Evolutionary conservation across 768 basidiomycete species (phyloP).

Genomic region (Xerocomus brunneocitrinus): DNA sequence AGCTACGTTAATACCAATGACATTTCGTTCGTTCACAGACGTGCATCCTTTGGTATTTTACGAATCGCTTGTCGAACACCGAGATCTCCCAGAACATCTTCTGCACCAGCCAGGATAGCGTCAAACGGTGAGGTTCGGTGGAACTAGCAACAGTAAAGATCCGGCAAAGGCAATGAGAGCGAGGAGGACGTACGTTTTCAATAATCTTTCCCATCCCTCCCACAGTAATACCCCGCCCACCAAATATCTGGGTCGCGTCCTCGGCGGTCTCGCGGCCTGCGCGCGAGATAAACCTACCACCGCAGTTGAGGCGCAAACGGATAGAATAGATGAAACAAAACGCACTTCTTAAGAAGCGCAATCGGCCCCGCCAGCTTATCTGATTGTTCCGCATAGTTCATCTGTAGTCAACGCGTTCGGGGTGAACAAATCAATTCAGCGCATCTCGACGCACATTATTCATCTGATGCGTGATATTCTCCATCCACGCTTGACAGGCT

Average conservation of each 20-base stretch:
- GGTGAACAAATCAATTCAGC: background rate
- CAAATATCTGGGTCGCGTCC: conserved; percentile 84
- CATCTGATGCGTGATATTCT: conserved; percentile 89
- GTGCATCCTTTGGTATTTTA: conserved; percentile 55
- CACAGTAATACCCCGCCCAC: conserved; percentile 81
- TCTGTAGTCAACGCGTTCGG: conserved; percentile 39
- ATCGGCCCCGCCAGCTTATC: conserved; percentile 85
- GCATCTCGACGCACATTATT: conserved; percentile 54
- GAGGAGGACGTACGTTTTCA: conserved; percentile 57
- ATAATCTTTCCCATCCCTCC: conserved; percentile 84
- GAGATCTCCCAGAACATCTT: conserved; percentile 69
- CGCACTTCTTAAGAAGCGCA: conserved; percentile 83
- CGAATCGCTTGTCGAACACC: conserved; percentile 71
- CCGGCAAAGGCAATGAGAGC: too few relatives aligned
- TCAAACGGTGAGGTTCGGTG: conserved; percentile 83
- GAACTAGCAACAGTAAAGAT: conserved; percentile 41
- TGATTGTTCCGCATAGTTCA: conserved; percentile 82
- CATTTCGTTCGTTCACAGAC: conserved; percentile 31
- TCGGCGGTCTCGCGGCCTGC: conserved; percentile 46
- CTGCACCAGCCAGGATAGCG: conserved; percentile 76
- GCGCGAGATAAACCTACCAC: conserved; percentile 57
- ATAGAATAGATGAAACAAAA: background rate
- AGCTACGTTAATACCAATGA: background rate
- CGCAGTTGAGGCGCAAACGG: conserved; percentile 1
- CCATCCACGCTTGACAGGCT: conserved; percentile 82